Conservation (phyloP, 495 filamentous ascomycete species). For the Aspergillus mulundensis region DNA sequence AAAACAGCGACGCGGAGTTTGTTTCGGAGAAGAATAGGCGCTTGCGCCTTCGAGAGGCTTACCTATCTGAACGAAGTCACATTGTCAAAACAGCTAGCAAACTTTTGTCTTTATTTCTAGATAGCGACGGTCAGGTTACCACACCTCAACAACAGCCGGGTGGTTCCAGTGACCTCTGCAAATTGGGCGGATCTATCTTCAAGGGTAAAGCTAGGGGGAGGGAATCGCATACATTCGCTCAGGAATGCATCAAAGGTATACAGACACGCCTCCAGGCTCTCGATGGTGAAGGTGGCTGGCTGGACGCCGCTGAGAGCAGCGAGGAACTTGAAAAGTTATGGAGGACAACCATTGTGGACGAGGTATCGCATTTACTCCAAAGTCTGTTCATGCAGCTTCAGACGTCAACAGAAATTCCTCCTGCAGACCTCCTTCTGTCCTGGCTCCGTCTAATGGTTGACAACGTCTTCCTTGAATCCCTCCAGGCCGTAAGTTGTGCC, state of each 20-base stretch:
- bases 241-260: slow-evolving; percentile 43
- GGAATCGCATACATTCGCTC: slow-evolving; percentile 25
- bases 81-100: slow-evolving; percentile 42
- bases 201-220: slow-evolving; percentile 25
- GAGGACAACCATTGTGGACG: slow-evolving; percentile 57
- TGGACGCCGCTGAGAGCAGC: slow-evolving; percentile 38
- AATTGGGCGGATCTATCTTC: slow-evolving; percentile 32
- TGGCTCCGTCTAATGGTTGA: slow-evolving; percentile 73
- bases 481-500: slow-evolving; percentile 49
- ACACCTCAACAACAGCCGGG: neutral
- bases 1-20: slow-evolving; percentile 53
- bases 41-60: slow-evolving; percentile 59
- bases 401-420: slow-evolving; percentile 48
- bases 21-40: slow-evolving; percentile 53
- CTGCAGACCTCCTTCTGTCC: slow-evolving; percentile 53
- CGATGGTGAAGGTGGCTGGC: slow-evolving; percentile 50
- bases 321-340: slow-evolving; percentile 59
- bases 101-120: slow-evolving; percentile 35
- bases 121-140: slow-evolving; percentile 17
- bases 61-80: slow-evolving; percentile 62
- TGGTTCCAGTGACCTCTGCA: slow-evolving; percentile 20
- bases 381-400: slow-evolving; percentile 68
- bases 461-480: slow-evolving; percentile 58
- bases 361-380: slow-evolving; percentile 68
- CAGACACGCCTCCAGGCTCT: slow-evolving; percentile 42